phyloP scores from a whole-genome alignment of 2,329 filamentous ascomycete genomes.

The Pyrenochaeta sp. region DNA sequence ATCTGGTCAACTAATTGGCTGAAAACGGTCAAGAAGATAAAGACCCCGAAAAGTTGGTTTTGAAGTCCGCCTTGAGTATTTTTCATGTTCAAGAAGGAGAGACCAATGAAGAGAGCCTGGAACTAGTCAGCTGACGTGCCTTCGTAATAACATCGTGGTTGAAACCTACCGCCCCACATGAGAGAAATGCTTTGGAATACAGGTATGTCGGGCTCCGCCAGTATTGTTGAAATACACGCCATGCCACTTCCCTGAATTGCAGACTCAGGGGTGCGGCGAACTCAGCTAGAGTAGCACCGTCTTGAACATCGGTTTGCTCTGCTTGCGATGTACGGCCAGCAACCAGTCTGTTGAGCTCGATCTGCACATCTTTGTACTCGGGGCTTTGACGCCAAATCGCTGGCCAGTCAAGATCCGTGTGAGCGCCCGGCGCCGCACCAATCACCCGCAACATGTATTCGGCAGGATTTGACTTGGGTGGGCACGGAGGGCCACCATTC shows the following conservation, averaged over 20 bases:
- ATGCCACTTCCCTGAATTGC: slow-evolving; percentile 72
- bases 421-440: slow-evolving; percentile 59
- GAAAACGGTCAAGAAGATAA: slow-evolving; percentile 83
- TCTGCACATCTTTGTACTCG: slow-evolving; percentile 55
- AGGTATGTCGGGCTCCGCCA: slow-evolving; percentile 91
- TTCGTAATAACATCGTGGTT: too few species aligned
- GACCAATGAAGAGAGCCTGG: slow-evolving; percentile 78
- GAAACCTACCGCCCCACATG: too few species aligned
- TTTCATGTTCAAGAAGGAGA: slow-evolving; percentile 77
- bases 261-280: slow-evolving; percentile 77
- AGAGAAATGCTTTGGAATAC: slow-evolving; percentile 79
- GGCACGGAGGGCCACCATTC: slow-evolving; percentile 71
- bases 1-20: slow-evolving; percentile 79
- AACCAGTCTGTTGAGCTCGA: slow-evolving; percentile 53
- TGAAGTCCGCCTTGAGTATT: slow-evolving; percentile 79
- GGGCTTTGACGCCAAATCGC: slow-evolving; percentile 57
- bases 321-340: slow-evolving; percentile 39
- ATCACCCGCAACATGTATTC: slow-evolving; percentile 77
- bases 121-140: too few species aligned
- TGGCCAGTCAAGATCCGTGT: slow-evolving; percentile 60
- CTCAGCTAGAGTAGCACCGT: slow-evolving; percentile 71
- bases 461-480: slow-evolving; percentile 75
- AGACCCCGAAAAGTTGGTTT: slow-evolving; percentile 86
- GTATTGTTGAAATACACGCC: slow-evolving; percentile 87
- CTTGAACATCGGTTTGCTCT: slow-evolving; percentile 50